Conservation (phyloP, 2,329 filamentous ascomycete genomes). For the Trichoderma afroharzianum region DNA sequence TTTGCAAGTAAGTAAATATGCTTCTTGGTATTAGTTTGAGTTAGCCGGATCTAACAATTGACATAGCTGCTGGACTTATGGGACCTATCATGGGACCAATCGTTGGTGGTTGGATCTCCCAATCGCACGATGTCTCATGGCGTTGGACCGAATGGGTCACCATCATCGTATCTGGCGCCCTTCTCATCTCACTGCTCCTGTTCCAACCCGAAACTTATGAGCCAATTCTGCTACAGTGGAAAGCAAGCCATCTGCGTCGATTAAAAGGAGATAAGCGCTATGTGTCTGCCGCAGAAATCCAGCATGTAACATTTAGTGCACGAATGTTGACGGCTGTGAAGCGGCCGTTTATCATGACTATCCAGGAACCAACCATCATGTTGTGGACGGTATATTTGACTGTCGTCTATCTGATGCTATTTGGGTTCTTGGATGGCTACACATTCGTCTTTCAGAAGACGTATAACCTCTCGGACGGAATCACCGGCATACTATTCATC, state of each 20-base stretch:
- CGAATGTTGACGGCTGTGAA: background rate
- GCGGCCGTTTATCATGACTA: constrained; percentile 1
- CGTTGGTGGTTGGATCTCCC: constrained; percentile 4
- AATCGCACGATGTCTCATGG: background rate
- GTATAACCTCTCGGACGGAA: background rate
- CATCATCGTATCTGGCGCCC: background rate
- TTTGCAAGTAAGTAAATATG: background rate
- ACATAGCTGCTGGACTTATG: background rate
- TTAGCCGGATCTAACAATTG: too few species aligned
- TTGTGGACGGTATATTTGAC: constrained; percentile 3
- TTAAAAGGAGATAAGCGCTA: background rate
- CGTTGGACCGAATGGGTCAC: constrained; percentile 9
- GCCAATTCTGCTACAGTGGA: background rate
- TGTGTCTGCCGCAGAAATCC: background rate
- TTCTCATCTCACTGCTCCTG: background rate
- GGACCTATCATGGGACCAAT: background rate
- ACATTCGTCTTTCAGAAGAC: constrained; percentile 7
- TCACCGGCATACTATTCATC: background rate
- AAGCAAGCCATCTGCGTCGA: constrained; percentile 1
- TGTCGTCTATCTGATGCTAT: constrained; percentile 2
- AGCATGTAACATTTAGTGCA: background rate
- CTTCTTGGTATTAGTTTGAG: too few species aligned
- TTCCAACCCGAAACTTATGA: constrained; percentile 7
- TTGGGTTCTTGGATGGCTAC: constrained; percentile 3
- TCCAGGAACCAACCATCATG: constrained; percentile 8